phyloP scores from a whole-genome alignment of 108 stramenopile genomes.

The Licmophora abbreviata region DNA sequence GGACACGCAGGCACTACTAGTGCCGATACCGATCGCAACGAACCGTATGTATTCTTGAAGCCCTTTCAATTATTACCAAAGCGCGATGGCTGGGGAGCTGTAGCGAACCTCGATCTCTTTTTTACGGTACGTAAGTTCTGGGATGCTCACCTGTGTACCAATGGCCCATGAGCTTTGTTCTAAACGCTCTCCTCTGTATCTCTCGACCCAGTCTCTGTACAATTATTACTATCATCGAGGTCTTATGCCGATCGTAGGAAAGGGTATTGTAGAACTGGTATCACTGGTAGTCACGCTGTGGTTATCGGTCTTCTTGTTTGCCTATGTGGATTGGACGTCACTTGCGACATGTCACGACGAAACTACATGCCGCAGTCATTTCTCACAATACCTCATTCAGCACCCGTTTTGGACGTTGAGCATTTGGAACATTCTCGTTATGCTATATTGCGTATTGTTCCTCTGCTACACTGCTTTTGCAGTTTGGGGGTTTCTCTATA shows the following conservation, averaged over 20 bases:
- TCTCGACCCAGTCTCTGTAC: conserved; percentile 46
- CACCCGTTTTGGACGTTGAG: conserved; percentile 6
- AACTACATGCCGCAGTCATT: conserved; percentile 47
- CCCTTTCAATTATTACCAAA: conserved; percentile 34
- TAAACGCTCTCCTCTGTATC: too few species aligned
- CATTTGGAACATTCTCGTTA: conserved; percentile 21
- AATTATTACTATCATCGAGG: conserved; percentile 89
- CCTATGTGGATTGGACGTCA: conserved; percentile 80
- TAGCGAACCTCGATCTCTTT: conserved; percentile 83
- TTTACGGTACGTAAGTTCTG: conserved; percentile 28
- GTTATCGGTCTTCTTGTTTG: conserved; percentile 77
- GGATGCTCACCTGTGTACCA: too few species aligned
- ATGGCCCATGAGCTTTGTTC: too few species aligned
- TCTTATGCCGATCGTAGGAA: conserved; percentile 71
- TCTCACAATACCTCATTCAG: conserved; percentile 14
- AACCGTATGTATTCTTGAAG: conserved; percentile 64
- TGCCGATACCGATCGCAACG: too few species aligned
- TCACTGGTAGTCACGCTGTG: conserved; percentile 86
- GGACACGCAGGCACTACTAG: too few species aligned
- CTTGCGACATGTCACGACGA: conserved; percentile 80
- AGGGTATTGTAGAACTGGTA: conserved; percentile 72
- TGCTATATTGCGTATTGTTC: conserved; percentile 51
- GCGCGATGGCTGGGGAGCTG: conserved; percentile 59
- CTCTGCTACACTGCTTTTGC: conserved; percentile 43
- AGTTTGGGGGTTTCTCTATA: conserved; percentile 38